These are phyloP conservation scores for Aspergillus sp. DNA, from an alignment of 2,329 filamentous ascomycete species.

Conservation along the genomic window DNA sequence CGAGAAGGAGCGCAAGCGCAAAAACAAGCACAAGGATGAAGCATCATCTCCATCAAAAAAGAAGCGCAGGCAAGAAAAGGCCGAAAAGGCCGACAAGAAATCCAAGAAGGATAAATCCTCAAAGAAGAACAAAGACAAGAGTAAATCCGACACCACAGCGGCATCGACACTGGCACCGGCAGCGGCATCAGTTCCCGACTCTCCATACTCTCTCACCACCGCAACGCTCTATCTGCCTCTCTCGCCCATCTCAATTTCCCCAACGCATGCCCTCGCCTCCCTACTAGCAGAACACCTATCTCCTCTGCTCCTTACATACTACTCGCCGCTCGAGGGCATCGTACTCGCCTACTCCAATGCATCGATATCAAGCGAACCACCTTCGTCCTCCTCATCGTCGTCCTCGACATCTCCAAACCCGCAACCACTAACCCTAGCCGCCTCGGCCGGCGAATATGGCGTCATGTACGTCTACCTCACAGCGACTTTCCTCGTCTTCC, in stretches of 20 bases:
- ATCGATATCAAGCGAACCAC: conserved; percentile 41
- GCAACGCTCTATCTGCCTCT: conserved; percentile 70
- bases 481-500: conserved; percentile 80
- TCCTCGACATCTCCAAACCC: conserved; percentile 27
- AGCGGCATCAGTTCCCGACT: conserved; percentile 38
- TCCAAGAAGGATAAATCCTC: conserved; percentile 18
- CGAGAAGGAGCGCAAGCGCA: conserved; percentile 43
- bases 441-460: conserved; percentile 72
- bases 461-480: conserved; percentile 87
- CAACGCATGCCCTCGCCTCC: conserved; percentile 55
- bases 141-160: conserved; percentile 24
- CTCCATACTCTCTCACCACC: conserved; percentile 76
- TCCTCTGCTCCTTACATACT: conserved; percentile 64
- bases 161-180: conserved; percentile 32
- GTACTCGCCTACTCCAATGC: conserved; percentile 54
- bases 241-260: conserved; percentile 55
- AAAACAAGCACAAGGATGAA: conserved; percentile 48
- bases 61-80: conserved; percentile 41
- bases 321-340: conserved; percentile 58
- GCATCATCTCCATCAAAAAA: conserved; percentile 36
- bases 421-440: conserved; percentile 42
- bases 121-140: conserved; percentile 19
- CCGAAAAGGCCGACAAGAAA: conserved; percentile 19
- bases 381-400: conserved; percentile 34
- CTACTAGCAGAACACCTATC: conserved; percentile 62